Conservation (phyloP, 2,329 filamentous ascomycete genomes). For the Monosporascus sp. region DNA sequence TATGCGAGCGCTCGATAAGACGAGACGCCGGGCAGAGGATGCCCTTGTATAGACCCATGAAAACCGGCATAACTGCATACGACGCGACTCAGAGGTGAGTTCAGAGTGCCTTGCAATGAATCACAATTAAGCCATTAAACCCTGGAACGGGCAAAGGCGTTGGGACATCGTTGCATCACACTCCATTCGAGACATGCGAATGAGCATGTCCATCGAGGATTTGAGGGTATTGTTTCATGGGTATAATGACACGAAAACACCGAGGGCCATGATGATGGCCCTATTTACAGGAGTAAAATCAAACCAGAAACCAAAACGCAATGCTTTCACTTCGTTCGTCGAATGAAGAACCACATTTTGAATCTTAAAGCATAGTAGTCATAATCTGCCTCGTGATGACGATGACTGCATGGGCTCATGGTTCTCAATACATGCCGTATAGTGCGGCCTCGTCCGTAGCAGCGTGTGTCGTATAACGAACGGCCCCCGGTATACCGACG, state of each 20-base stretch:
- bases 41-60: conserved; percentile 10
- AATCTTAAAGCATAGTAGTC: no score
- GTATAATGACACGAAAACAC: background rate
- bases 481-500: no score
- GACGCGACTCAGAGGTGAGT: conserved; percentile 13
- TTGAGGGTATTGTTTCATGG: background rate
- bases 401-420: no score
- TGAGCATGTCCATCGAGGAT: background rate
- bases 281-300: background rate
- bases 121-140: background rate
- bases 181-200: background rate
- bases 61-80: conserved; percentile 12
- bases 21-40: background rate
- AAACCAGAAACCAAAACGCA: background rate
- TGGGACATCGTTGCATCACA: background rate
- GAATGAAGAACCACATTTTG: no score
- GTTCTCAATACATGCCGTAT: no score
- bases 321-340: conserved; percentile 14
- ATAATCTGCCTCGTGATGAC: no score
- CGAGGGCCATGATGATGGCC: background rate
- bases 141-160: conserved; percentile 5
- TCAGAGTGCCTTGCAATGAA: conserved; percentile 1
- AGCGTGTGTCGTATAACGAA: no score
- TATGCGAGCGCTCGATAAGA: background rate
- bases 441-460: no score